phyloP scores from a whole-genome alignment of 805 yeast genomes.

The Starmerella gropengiesseri region DNA sequence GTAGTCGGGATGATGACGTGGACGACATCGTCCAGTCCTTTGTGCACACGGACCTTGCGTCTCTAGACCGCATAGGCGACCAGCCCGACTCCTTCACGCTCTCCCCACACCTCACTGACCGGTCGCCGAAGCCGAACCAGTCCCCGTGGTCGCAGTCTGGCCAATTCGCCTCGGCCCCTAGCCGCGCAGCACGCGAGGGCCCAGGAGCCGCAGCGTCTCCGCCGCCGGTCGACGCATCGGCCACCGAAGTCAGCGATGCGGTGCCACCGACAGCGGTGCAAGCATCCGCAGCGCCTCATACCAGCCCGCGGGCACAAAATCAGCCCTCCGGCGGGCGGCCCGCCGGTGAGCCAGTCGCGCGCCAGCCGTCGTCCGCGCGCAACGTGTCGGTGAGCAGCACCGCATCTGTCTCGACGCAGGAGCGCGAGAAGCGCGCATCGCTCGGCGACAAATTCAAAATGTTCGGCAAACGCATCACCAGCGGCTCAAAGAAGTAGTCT shows the following conservation, averaged over 20 bases:
- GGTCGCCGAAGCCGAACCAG: constrained; percentile 15
- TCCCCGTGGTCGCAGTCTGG: not conserved
- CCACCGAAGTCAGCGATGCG: not conserved
- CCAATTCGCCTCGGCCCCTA: not conserved
- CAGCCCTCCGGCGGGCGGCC: not conserved
- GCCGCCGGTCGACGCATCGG: constrained; percentile 1
- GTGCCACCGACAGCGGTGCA: not conserved
- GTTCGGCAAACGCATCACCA: constrained; percentile 24
- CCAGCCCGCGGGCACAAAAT: not conserved
- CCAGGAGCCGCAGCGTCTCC: not conserved
- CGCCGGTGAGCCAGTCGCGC: not conserved
- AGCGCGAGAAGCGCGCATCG: constrained; percentile 18
- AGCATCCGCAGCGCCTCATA: not conserved
- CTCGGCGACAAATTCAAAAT: constrained; percentile 23
- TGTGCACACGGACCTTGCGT: constrained; percentile 27
- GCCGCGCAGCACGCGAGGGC: constrained; percentile 1
- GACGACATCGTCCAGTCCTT: constrained; percentile 28
- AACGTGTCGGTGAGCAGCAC: constrained; percentile 14
- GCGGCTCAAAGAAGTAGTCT: constrained; percentile 15
- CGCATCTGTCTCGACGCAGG: constrained; percentile 14
- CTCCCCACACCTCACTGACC: constrained; percentile 20
- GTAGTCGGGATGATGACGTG: constrained; percentile 19
- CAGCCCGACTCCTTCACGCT: constrained; percentile 21
- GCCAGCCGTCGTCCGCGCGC: constrained; percentile 4
- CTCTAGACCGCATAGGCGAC: constrained; percentile 28